Base-by-base conservation (phyloP, 2,329 filamentous ascomycete species). In the Penicillium olsonii region DNA sequence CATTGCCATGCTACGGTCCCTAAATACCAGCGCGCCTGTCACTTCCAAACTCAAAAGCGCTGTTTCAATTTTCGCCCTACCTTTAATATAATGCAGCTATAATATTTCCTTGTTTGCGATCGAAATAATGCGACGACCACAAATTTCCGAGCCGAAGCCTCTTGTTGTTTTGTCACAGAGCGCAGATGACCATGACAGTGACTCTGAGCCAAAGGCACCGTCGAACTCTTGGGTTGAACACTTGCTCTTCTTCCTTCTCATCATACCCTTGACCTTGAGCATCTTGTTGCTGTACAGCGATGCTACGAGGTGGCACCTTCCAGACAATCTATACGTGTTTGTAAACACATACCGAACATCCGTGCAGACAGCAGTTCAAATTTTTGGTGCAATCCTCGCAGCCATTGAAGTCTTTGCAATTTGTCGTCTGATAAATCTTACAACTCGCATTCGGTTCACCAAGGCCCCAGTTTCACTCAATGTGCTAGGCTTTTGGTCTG, bases 351-450 rank as follows among this genome's bases (percentile, higher is more conserved):
- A 44, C 12, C 46, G 46, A 18, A 26, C 46, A 17, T 38, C 46
- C 9, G 41, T 49, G 18, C 46, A 49, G 34, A 49, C 40, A 22
- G 40, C 34, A 14, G 46, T 49, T 18, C 46, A 49, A 19, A 39
- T 49, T 11, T 26, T 44, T 20, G 37, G 33, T 17, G 41, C 40
- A 15, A 35, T 27, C 8, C 41, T 49, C 6, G 40, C 39, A 22
- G 34, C 35, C 12, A 44, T 49, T 14, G 39, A 49, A 19, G 40
- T 44, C 22, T 44, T 49, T 17, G 41, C 40, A 34, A 33, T 49
- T 12, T 44, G 46, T 43, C 46, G 46, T 10, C 5, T 49, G 9
- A 49, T 49, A 12, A 49, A 49, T 20, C 20, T 49, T n/a, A 37
- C 46, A 20, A 49, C 46, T 18, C 46, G 41, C 7, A 34, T 49